Evolutionary conservation across 805 yeast genomes (phyloP), one percentile per base, ranked within the genome.

Genomic region (Metschnikowia peoriensis): DNA sequence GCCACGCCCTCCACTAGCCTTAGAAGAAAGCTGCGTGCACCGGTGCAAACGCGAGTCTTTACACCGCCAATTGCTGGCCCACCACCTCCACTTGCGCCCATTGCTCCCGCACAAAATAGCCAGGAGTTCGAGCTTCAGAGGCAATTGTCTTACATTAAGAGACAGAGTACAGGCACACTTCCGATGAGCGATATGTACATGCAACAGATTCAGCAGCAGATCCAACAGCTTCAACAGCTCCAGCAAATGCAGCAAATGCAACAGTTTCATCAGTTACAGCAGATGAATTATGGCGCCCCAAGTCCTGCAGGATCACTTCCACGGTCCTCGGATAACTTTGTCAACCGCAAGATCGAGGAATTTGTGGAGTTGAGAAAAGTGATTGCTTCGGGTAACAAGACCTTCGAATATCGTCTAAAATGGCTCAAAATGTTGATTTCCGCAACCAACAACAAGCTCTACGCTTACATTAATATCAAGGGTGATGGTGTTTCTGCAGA

Each of bases 171-270:
- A 14, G 46, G 50, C 12, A 41, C n/a, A n/a, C 37, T 52, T 29
- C 57, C 53, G 6, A 48, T 55, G 58, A 55, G 47, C 35, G 49
- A 45, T 28, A 44, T 46, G 40, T 83, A 82, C 58, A 73, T 85
- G 39, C 91, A 85, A 56, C 77, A 74, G 9, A 69, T 75, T 39
- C 66, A 84, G 37, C 67, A 85, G 57, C 72, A 71, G 15, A 73
- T 85, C 11, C 87, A 84, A 55, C 71, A 88, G 49, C 51, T 53
- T 22, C 58, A 50, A 44, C 53, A 52, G 41, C 40, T 51, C 37
- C 54, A 50, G 51, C 58, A 56, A 6, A 47, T 57, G 55, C 57
- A 46, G 49, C 57, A 54, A 16, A 44, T 55, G 42, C 52, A 49
- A 27, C 48, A 44, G 32, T 29, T 34, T 17, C 49, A 51, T 22